Percentiles rank a stretch among this genome's conserved stretches.
Evolutionary conservation across 164 flowering plant species (phyloP).

Genomic region (Houttuynia cordata): DNA sequence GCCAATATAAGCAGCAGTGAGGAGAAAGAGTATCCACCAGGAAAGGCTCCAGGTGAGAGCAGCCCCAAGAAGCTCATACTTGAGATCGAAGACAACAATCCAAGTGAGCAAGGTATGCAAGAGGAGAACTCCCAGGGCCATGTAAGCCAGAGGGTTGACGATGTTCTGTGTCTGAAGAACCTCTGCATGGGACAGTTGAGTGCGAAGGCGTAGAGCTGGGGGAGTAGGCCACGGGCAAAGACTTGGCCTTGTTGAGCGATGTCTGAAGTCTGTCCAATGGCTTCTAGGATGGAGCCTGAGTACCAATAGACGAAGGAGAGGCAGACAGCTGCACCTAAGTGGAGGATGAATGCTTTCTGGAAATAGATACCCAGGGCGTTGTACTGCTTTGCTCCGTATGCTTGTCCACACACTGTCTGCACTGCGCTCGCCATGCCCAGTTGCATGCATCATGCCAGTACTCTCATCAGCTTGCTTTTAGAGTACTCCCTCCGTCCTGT

Average conservation of each 20-base stretch:
- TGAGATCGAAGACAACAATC: conserved; percentile 33
- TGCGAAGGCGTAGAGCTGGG: conserved; percentile 66
- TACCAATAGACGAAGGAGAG: conserved; percentile 60
- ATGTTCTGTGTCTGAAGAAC: too few species aligned
- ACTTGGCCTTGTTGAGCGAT: conserved; percentile 48
- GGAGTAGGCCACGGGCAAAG: conserved; percentile 50
- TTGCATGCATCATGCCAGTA: too few species aligned
- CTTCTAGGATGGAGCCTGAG: conserved; percentile 37
- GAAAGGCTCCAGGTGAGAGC: conserved; percentile 53
- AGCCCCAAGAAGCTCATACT: conserved; percentile 51
- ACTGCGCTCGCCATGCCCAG: conserved; percentile 87
- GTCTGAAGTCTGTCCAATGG: conserved; percentile 44
- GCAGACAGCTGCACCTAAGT: conserved; percentile 49
- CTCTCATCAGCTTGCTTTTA: too few species aligned
- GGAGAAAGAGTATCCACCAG: conserved; percentile 53
- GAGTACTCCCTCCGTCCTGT: too few species aligned
- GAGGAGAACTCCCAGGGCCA: too few species aligned
- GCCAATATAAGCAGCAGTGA: too few species aligned
- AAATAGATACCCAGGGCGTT: conserved; percentile 49
- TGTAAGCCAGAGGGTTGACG: too few species aligned
- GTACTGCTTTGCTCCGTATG: conserved; percentile 56
- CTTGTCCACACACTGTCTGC: conserved; percentile 76
- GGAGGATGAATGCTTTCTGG: conserved; percentile 61
- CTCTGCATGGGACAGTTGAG: too few species aligned
- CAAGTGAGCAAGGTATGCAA: conserved; percentile 51